Evolutionary conservation across 1,284 basidiomycete genomes (phyloP), one percentile per base, ranked within the genome.

Genomic region (Austroboletus novae-zelandiae): DNA sequence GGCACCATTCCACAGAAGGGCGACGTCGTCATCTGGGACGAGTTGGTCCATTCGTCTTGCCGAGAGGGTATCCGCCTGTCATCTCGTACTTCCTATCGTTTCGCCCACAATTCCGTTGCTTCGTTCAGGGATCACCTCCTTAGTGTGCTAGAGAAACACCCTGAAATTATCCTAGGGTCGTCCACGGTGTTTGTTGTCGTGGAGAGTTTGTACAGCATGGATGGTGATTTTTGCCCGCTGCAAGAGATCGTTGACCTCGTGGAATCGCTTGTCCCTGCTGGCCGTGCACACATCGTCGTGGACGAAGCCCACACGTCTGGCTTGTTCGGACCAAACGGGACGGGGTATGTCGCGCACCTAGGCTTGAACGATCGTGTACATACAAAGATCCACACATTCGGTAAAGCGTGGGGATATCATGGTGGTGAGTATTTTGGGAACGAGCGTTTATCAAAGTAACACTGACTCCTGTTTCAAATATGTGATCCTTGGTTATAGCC

Each of bases 171-270:
- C n/a, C 52, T 50, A 8, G 58, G 64, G 2, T 58, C 61, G n/a
- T 66, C 68, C 32, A 75, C 73, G 20, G 65, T 76, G 15, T 72
- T 78, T 53, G 48, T 86, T 32, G 75, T 78, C 0, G 63, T 84
- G 23, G 83, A 86, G 64, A 74, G 74, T 30, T 69, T 85, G 17
- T 85, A 86, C 64, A 80, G 78, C 46, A 84, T 85, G 81, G 81
- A 85, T 52, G 83, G 83, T 4, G 81, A 84, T 57, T 70, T 82
- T 31, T 74, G 73, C n/a, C 80, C 80, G 2, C 59, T 86, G 4
- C 55, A 54, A 1, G 67, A 70, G 20, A 71, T 85, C n/a, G 61
- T 73, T 11, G 59, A 60, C 3, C 47, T 67, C 2, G 59, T 74
- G 11, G 69, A 74, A 37, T 31, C 56, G 4, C 52, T 69, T 0